Conservation (phyloP, 192 early-diverging fungal species). For the Linnemannia exigua region DNA sequence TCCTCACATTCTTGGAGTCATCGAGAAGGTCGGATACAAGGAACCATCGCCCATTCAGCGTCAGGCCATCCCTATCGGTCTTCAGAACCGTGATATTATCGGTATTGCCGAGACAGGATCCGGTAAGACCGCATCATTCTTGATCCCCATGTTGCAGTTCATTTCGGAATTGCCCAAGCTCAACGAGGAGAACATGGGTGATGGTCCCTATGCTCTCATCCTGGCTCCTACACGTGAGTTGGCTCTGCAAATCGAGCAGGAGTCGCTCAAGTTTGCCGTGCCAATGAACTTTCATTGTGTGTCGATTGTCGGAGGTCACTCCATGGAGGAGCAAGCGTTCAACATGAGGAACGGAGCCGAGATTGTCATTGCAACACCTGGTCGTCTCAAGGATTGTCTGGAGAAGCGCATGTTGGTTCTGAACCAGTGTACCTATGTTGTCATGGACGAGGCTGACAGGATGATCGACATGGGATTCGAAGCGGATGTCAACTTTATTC, state of each 20-base stretch:
- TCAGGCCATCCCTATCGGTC: conserved; percentile 96
- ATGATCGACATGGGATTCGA: conserved; percentile 98
- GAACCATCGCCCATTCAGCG: conserved; percentile 98
- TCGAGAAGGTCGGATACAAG: conserved; percentile 89
- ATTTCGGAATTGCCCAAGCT: conserved; percentile 87
- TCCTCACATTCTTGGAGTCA: conserved; percentile 76
- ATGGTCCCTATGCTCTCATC: conserved; percentile 95
- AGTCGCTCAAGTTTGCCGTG: conserved; percentile 90
- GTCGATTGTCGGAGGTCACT: conserved; percentile 88
- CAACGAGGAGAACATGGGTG: conserved; percentile 80
- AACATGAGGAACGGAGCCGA: conserved; percentile 93
- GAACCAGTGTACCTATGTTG: conserved; percentile 96
- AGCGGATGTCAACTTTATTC: conserved; percentile 94
- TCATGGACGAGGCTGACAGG: conserved; percentile 99
- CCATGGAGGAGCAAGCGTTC: conserved; percentile 90
- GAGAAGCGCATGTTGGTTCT: conserved; percentile 92
- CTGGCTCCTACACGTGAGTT: conserved; percentile 98
- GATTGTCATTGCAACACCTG: conserved; percentile 98
- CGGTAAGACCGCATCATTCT: conserved; percentile 96
- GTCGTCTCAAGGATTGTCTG: conserved; percentile 93
- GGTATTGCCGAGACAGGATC: conserved; percentile 92
- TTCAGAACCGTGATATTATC: conserved; percentile 91
- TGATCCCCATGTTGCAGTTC: conserved; percentile 95
- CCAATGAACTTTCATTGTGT: conserved; percentile 91
- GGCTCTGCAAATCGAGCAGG: conserved; percentile 96